Evolutionary conservation across 2,329 filamentous ascomycete genomes (phyloP), one percentile per base, ranked within the genome.

Genomic region (Coniochaeta sp.): DNA sequence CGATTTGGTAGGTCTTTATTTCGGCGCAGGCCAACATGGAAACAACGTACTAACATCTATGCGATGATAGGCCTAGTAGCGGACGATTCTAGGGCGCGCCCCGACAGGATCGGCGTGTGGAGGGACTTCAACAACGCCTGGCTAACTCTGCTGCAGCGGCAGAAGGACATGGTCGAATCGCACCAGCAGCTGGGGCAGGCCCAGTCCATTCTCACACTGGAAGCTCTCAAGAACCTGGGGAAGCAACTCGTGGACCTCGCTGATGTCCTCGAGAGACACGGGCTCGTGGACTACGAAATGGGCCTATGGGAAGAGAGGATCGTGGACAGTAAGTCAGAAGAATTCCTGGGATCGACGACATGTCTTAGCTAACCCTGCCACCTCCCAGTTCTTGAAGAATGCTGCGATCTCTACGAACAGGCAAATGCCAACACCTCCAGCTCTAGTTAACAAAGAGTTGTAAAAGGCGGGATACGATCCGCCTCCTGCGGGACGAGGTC

Each of bases 231-330:
- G 61, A 85, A 83, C 58, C 85, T 97, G 80, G 90, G 89, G 12
- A 85, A 86, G 51, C 87, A 95, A 61, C 70, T 99, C 27, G 79
- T 95, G 52, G 80, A 84, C 49, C 75, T 96, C 49, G 95, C 91
- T 65, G 91, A 97, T 65, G 81, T 81, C 49, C 81, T 97, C 56
- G 92, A 97, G 68, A 85, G 87, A 58, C 86, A 95, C 64, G 94
- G 94, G n/a, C 73, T 99, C 47, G 90, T 99, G 10, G 94, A 99
- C 71, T 99, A 97, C 66, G 87, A 97, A 63, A 95, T 96, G 72
- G 94, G 94, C 8, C 89, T 97, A 24, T 95, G 90, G 82, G 94
- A 97, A 69, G 91, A 97, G 65, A 84, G 89, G 63, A 96, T 97
- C 60, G 81, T 94, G 60, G 80, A 81, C 53, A 79, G 91, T 96